Conservation (phyloP, 2,329 filamentous ascomycete species). For the Gyromitra esculenta region DNA sequence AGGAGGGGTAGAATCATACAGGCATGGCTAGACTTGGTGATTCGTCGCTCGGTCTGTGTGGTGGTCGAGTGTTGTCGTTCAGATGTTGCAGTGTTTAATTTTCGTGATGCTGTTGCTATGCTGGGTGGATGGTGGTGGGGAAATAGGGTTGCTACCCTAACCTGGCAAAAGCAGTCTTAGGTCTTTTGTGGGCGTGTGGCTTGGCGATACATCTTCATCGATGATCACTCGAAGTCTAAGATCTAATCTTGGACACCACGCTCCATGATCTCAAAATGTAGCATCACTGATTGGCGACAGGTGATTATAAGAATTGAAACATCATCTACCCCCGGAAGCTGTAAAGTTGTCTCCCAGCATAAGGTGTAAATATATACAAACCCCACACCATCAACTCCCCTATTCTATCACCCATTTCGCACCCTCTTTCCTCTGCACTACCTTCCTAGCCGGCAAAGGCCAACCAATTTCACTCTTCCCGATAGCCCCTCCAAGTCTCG, state of each 20-base stretch:
- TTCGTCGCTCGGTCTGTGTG: conserved; percentile 39
- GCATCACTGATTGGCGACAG: neutral
- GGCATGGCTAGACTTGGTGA: conserved; percentile 46
- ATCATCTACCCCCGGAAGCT: neutral
- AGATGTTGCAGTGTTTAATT: conserved; percentile 38
- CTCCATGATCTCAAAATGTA: neutral
- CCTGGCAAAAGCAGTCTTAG: conserved; percentile 31
- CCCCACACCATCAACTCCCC: neutral
- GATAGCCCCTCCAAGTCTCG: conserved; percentile 76
- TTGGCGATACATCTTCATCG: neutral
- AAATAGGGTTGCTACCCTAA: conserved; percentile 35
- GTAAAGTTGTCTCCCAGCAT: neutral
- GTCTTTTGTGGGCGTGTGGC: conserved; percentile 11
- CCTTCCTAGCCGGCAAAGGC: conserved; percentile 85
- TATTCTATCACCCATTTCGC: conserved; percentile 77
- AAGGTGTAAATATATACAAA: conserved; percentile 13
- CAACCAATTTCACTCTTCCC: conserved; percentile 75
- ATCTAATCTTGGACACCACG: neutral
- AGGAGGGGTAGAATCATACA: conserved; percentile 26
- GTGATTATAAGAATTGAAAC: neutral
- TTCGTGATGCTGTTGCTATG: conserved; percentile 39
- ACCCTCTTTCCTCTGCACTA: conserved; percentile 78
- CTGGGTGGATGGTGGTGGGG: conserved; percentile 25
- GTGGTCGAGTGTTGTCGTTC: conserved; percentile 37
- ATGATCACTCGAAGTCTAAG: conserved; percentile 13